Percentiles rank a stretch among this genome's conserved stretches.
These are phyloP conservation scores for Pythium monospermum DNA, from an alignment of 352 stramenopile genomes.

Conservation along the genomic window DNA sequence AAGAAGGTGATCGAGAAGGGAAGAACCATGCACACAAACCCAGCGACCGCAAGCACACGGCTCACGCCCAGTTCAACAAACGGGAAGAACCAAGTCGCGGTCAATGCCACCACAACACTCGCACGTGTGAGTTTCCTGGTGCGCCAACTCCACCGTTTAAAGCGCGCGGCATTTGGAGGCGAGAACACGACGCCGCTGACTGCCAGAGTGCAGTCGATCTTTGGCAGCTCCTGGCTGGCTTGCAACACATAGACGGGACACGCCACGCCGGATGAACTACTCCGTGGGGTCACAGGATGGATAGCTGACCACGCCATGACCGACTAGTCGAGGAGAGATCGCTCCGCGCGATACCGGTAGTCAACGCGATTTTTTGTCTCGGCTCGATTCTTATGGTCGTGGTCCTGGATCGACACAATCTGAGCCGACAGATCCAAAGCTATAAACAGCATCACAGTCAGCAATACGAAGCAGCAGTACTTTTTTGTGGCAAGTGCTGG, in stretches of 20 bases:
- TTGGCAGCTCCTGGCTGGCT: not conserved
- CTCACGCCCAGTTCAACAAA: not conserved
- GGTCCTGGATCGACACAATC: no score
- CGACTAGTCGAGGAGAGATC: no score
- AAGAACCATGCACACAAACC: not conserved
- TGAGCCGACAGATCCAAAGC: no score
- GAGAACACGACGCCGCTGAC: slow-evolving; percentile 3
- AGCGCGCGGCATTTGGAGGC: not conserved
- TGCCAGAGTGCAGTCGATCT: slow-evolving; percentile 1
- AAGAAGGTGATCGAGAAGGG: not conserved
- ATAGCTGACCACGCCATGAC: no score
- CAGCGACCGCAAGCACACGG: not conserved
- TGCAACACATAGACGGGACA: not conserved
- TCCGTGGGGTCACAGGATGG: no score
- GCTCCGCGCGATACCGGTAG: no score
- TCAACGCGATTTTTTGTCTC: no score
- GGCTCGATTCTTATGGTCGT: no score
- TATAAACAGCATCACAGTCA: no score
- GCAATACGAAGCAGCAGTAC: no score
- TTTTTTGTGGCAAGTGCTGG: no score
- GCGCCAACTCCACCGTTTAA: not conserved
- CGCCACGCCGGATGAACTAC: no score
- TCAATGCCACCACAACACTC: not conserved
- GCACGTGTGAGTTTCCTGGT: not conserved
- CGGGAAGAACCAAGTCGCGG: not conserved